Evolutionary conservation across 495 filamentous ascomycete genomes (phyloP).

Genomic region (Aspergillus heteromorphus): DNA sequence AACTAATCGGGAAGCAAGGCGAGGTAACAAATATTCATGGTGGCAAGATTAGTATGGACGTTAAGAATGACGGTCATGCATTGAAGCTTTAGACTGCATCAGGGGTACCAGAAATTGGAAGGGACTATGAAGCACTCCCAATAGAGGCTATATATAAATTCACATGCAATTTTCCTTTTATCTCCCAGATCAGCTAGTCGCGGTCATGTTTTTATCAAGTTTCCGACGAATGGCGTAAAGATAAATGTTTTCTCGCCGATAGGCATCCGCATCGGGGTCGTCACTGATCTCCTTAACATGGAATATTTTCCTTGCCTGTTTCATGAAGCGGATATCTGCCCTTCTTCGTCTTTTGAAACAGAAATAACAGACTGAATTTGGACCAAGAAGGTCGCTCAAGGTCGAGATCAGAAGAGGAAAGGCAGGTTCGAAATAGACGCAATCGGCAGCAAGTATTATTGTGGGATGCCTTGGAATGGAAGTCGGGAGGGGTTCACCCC

Average conservation of each 20-base stretch:
- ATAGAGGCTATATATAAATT: neutral
- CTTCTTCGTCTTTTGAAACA: slow-evolving; percentile 88
- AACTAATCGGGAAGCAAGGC: slow-evolving; percentile 86
- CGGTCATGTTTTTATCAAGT: slow-evolving; percentile 11
- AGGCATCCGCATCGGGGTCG: slow-evolving; percentile 51
- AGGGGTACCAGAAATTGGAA: neutral
- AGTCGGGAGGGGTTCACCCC: slow-evolving; percentile 48
- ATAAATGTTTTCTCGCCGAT: slow-evolving; percentile 58
- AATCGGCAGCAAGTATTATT: slow-evolving; percentile 87
- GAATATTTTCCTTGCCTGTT: slow-evolving; percentile 60
- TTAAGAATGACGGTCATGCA: slow-evolving; percentile 27
- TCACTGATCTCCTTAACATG: slow-evolving; percentile 57
- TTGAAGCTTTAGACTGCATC: slow-evolving; percentile 34
- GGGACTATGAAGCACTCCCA: neutral
- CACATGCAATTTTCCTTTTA: neutral
- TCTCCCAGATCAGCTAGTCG: slow-evolving; percentile 21
- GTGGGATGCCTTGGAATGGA: slow-evolving; percentile 51
- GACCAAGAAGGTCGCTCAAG: slow-evolving; percentile 56
- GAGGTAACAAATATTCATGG: slow-evolving; percentile 80
- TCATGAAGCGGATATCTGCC: slow-evolving; percentile 69
- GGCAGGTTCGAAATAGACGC: slow-evolving; percentile 93
- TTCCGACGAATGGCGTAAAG: slow-evolving; percentile 56
- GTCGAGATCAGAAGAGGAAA: slow-evolving; percentile 83
- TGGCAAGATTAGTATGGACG: slow-evolving; percentile 45
- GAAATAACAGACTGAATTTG: slow-evolving; percentile 73